phyloP scores from a whole-genome alignment of 83 land plant species.

The Picea abies region DNA sequence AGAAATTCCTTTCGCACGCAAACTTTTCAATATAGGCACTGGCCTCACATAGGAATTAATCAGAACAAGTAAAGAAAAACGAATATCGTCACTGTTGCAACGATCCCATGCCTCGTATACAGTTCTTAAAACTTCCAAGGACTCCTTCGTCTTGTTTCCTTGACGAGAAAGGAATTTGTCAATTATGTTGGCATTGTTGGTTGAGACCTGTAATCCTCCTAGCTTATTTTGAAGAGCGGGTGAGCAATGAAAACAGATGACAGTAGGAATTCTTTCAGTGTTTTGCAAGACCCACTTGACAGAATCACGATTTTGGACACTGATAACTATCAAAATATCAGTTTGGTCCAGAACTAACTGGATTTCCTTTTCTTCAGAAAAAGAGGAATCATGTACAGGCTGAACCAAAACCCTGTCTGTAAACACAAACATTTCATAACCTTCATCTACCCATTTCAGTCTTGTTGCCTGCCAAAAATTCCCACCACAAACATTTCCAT shows the following conservation, averaged over 20 bases:
- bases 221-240: slow-evolving; percentile 54
- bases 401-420: slow-evolving; percentile 30
- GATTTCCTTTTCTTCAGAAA: slow-evolving; percentile 19
- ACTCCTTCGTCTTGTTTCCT: slow-evolving; percentile 36
- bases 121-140: slow-evolving; percentile 47
- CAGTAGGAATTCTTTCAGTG: slow-evolving; percentile 47
- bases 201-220: slow-evolving; percentile 54
- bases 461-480: slow-evolving; percentile 46
- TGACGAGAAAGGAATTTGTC: slow-evolving; percentile 29
- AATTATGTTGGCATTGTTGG: slow-evolving; percentile 31
- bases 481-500: not conserved
- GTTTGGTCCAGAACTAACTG: slow-evolving; percentile 23
- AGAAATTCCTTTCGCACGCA: slow-evolving; percentile 83
- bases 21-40: slow-evolving; percentile 68
- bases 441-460: slow-evolving; percentile 75
- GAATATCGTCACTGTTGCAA: slow-evolving; percentile 76
- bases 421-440: slow-evolving; percentile 58
- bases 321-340: slow-evolving; percentile 65
- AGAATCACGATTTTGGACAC: slow-evolving; percentile 53
- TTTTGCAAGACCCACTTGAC: slow-evolving; percentile 47
- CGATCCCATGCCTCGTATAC: slow-evolving; percentile 93
- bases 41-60: slow-evolving; percentile 89
- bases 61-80: slow-evolving; percentile 81
- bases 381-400: not conserved
- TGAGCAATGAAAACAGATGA: slow-evolving; percentile 70